phyloP scores from a whole-genome alignment of 805 yeast species.

The Kregervanrija delftensis region DNA sequence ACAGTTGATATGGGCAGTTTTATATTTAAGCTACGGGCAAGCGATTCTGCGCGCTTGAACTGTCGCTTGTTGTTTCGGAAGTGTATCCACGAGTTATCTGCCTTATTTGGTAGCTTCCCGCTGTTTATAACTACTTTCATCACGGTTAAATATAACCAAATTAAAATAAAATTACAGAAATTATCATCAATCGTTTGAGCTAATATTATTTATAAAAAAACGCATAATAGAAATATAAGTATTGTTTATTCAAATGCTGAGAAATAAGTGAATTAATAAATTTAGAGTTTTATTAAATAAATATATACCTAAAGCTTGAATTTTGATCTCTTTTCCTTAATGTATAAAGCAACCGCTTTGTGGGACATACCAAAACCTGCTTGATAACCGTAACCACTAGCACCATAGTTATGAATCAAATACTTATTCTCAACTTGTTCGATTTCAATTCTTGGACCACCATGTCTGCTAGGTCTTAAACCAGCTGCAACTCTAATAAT shows the following conservation, averaged over 20 bases:
- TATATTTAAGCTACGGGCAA: too few relatives aligned
- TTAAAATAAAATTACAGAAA: too few relatives aligned
- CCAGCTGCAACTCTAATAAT: slow-evolving; percentile 66
- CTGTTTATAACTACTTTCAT: too few relatives aligned
- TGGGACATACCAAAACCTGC: slow-evolving; percentile 57
- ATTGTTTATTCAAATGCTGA: neutral
- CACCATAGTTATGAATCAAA: slow-evolving; percentile 68
- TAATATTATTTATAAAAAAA: too few relatives aligned
- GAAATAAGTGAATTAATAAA: neutral
- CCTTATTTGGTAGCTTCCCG: too few relatives aligned
- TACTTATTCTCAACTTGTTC: slow-evolving; percentile 38
- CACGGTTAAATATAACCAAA: too few relatives aligned
- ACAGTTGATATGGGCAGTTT: too few relatives aligned
- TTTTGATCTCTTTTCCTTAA: slow-evolving; percentile 9
- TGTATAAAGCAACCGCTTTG: slow-evolving; percentile 35
- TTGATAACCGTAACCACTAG: slow-evolving; percentile 60
- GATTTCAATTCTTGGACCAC: slow-evolving; percentile 66
- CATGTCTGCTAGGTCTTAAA: slow-evolving; percentile 67
- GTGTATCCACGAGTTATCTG: too few relatives aligned
- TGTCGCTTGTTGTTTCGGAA: too few relatives aligned
- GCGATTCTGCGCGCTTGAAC: too few relatives aligned
- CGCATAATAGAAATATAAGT: neutral
- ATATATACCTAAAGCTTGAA: slow-evolving; percentile 5
- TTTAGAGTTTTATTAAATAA: too few relatives aligned
- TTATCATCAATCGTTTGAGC: too few relatives aligned